Percentiles rank a stretch among this genome's conserved stretches.
These are phyloP conservation scores for Friedmanniomyces endolithicus DNA, from an alignment of 495 filamentous ascomycete species.

Conservation along the genomic window DNA sequence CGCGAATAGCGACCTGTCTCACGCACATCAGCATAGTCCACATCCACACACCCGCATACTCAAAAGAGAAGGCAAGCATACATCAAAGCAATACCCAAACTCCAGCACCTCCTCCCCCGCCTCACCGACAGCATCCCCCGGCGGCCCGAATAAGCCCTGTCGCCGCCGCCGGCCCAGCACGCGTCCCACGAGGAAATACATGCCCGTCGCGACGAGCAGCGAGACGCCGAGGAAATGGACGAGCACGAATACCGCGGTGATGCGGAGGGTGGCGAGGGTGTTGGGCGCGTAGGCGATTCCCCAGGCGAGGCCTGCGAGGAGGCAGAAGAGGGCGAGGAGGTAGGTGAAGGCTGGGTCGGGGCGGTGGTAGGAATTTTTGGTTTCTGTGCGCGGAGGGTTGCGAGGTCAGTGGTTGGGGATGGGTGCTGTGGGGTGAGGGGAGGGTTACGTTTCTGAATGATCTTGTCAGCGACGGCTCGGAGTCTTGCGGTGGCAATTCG, in stretches of 20 bases:
- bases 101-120: slow-evolving; percentile 45
- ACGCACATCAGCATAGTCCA: too few species aligned
- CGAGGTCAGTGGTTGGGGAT: neutral
- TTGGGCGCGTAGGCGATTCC: slow-evolving; percentile 51
- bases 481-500: neutral
- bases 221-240: slow-evolving; percentile 54
- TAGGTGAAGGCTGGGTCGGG: slow-evolving; percentile 69
- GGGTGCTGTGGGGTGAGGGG: neutral
- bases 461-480: slow-evolving; percentile 11
- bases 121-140: slow-evolving; percentile 27
- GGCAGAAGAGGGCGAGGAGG: slow-evolving; percentile 60
- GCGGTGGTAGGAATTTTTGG: slow-evolving; percentile 66
- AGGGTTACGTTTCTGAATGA: slow-evolving; percentile 45
- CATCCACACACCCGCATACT: too few species aligned
- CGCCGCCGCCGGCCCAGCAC: slow-evolving; percentile 48
- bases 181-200: slow-evolving; percentile 52
- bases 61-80: slow-evolving; percentile 28
- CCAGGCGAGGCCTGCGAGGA: slow-evolving; percentile 62
- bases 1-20: slow-evolving; percentile 52
- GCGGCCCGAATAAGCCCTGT: slow-evolving; percentile 46
- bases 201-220: slow-evolving; percentile 46
- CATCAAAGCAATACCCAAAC: slow-evolving; percentile 73
- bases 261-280: slow-evolving; percentile 45
- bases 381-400: slow-evolving; percentile 37
- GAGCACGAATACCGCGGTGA: slow-evolving; percentile 53